These are phyloP conservation scores for Groenewaldozyma salmanticensis DNA, from an alignment of 805 yeast species.

Conservation along the genomic window DNA sequence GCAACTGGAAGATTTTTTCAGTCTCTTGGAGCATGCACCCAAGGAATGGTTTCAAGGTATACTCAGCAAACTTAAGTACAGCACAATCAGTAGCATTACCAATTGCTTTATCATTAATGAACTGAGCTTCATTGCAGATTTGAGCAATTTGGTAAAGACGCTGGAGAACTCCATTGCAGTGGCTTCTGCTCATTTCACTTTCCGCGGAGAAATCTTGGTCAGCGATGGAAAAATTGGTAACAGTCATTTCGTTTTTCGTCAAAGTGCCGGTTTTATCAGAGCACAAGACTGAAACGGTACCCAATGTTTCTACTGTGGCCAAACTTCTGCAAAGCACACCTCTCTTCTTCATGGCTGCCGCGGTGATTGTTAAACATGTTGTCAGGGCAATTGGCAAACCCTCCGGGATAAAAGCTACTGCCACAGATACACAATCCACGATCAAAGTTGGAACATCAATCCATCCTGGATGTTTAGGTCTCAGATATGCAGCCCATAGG, in stretches of 20 bases:
- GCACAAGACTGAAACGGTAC: conserved; percentile 48
- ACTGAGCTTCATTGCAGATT: conserved; percentile 17
- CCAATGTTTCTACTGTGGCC: conserved; percentile 46
- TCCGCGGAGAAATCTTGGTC: conserved; percentile 7
- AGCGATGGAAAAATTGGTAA: conserved; percentile 11
- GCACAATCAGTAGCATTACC: conserved; percentile 46
- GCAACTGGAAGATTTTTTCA: conserved; percentile 12
- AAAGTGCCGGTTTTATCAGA: conserved; percentile 40
- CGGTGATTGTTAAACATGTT: conserved; percentile 39
- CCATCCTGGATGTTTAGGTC: conserved; percentile 32
- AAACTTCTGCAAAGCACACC: conserved; percentile 39
- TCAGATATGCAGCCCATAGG: conserved; percentile 38
- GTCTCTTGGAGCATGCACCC: neutral
- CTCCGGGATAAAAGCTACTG: conserved; percentile 42
- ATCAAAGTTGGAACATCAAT: conserved; percentile 31
- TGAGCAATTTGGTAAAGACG: conserved; percentile 11
- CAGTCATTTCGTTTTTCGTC: conserved; percentile 39
- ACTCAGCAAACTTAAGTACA: conserved; percentile 30
- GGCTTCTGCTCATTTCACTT: conserved; percentile 3
- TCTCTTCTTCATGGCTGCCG: conserved; percentile 35
- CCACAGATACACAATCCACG: conserved; percentile 34
- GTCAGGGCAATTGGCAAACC: conserved; percentile 43
- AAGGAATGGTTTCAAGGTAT: conserved; percentile 1
- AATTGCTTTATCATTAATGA: conserved; percentile 15
- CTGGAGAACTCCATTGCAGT: conserved; percentile 2